Evolutionary conservation across 805 yeast species (phyloP).

Genomic region (Schwanniomyces polymorphus): DNA sequence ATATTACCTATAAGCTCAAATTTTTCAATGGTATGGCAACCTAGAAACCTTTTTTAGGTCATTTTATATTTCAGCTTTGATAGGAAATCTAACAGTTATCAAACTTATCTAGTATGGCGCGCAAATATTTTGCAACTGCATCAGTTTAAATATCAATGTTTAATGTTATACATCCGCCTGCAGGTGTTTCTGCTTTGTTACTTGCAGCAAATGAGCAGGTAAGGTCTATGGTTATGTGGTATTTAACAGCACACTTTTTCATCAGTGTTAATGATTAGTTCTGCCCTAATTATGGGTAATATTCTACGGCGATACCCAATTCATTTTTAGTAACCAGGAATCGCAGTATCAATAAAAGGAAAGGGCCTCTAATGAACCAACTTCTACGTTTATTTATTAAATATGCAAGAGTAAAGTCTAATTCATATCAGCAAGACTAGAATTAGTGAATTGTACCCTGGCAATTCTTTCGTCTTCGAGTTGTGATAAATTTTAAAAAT

Average conservation of each 20-base stretch:
- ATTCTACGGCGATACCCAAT: constrained; percentile 53
- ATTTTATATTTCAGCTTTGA: constrained; percentile 49
- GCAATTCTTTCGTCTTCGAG: too few species aligned
- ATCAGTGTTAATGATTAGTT: constrained; percentile 45
- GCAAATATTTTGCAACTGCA: constrained; percentile 32
- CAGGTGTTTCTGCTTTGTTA: constrained; percentile 67
- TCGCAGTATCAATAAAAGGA: too few species aligned
- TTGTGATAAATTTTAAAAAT: too few species aligned
- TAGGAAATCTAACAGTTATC: constrained; percentile 60
- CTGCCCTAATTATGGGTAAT: constrained; percentile 57
- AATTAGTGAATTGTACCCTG: too few species aligned
- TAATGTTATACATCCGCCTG: constrained; percentile 69
- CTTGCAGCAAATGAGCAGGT: constrained; percentile 50
- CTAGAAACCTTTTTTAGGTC: constrained; percentile 61
- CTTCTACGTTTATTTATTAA: too few species aligned
- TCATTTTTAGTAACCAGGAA: constrained; percentile 47
- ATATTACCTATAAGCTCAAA: constrained; percentile 56
- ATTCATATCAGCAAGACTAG: too few species aligned
- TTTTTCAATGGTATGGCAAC: constrained; percentile 64
- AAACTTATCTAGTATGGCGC: not conserved
- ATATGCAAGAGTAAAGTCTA: too few species aligned
- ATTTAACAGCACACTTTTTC: constrained; percentile 56
- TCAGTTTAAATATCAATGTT: constrained; percentile 53
- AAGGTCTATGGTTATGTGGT: constrained; percentile 63
- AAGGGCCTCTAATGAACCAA: too few species aligned